Evolutionary conservation across 768 basidiomycete species (phyloP).

Genomic region (Phaeotremella fagi): DNA sequence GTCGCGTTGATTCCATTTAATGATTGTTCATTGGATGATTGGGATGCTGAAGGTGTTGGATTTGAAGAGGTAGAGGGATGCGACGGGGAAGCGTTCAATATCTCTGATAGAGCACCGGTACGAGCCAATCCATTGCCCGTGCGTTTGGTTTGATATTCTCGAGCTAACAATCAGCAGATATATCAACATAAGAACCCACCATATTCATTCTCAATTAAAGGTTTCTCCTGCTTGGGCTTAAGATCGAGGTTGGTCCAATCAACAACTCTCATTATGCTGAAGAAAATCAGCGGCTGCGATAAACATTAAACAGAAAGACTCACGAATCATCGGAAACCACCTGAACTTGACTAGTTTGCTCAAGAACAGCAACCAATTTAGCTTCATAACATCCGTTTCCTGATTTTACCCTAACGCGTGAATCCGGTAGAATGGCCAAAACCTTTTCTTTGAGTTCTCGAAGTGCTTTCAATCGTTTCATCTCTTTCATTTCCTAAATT

Average conservation of each 20-base stretch:
- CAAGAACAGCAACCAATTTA: conserved; percentile 53
- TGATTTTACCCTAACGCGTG: conserved; percentile 77
- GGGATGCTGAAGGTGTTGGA: not conserved
- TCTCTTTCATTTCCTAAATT: conserved; percentile 64
- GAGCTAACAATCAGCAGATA: not conserved
- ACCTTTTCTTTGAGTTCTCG: conserved; percentile 69
- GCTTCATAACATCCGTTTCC: conserved; percentile 83
- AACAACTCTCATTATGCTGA: conserved; percentile 1
- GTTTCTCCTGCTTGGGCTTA: conserved; percentile 10
- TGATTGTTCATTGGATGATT: not conserved
- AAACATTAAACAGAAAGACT: not conserved
- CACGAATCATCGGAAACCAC: conserved; percentile 17
- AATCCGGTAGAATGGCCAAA: conserved; percentile 63
- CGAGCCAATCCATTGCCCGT: not conserved
- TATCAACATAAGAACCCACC: conserved; percentile 22
- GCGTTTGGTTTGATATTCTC: not conserved
- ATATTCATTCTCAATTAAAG: conserved; percentile 33
- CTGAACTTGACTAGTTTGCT: conserved; percentile 9
- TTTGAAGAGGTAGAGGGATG: not conserved
- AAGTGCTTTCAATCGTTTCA: conserved; percentile 68
- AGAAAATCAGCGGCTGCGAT: not conserved
- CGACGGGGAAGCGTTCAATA: not conserved
- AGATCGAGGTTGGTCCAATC: conserved; percentile 24
- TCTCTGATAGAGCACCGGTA: not conserved
- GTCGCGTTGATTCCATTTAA: not conserved